These are phyloP conservation scores for Xanthoconium stramineum DNA, from an alignment of 768 basidiomycete genomes.

Conservation along the genomic window DNA sequence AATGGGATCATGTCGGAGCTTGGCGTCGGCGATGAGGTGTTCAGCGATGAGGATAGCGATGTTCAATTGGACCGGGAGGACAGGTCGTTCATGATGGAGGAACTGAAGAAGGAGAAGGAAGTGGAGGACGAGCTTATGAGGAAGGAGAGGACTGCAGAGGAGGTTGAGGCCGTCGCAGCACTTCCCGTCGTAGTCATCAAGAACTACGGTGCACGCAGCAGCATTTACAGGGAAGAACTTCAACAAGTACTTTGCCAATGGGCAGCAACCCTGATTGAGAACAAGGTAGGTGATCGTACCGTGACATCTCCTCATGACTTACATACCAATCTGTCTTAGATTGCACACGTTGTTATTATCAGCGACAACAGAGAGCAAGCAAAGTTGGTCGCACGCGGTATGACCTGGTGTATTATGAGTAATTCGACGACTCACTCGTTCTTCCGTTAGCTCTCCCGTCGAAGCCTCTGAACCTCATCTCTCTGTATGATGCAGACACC, in stretches of 20 bases:
- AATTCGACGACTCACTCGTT: not conserved
- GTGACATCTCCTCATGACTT: not conserved
- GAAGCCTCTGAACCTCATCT: conserved; percentile 75
- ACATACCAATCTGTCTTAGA: conserved; percentile 37
- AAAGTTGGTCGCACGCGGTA: conserved; percentile 81
- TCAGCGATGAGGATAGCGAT: conserved; percentile 37
- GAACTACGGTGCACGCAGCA: conserved; percentile 64
- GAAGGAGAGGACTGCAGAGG: conserved; percentile 36
- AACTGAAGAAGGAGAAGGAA: conserved; percentile 27
- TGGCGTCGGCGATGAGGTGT: conserved; percentile 73
- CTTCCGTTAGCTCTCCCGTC: conserved; percentile 65
- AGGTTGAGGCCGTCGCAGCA: conserved; percentile 51
- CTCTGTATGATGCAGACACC: conserved; percentile 82
- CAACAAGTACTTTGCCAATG: conserved; percentile 76
- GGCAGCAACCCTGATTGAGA: conserved; percentile 80
- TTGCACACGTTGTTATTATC: conserved; percentile 89
- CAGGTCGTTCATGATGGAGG: conserved; percentile 12
- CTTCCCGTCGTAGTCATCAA: conserved; percentile 87
- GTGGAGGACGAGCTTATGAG: conserved; percentile 31
- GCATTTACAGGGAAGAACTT: conserved; percentile 63
- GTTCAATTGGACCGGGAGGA: conserved; percentile 7
- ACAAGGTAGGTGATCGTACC: conserved; percentile 47
- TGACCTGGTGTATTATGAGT: not conserved
- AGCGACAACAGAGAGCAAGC: conserved; percentile 88
- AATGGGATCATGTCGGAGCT: conserved; percentile 86